Conservation (phyloP, 768 basidiomycete species). For the Tulasnella sp. region DNA sequence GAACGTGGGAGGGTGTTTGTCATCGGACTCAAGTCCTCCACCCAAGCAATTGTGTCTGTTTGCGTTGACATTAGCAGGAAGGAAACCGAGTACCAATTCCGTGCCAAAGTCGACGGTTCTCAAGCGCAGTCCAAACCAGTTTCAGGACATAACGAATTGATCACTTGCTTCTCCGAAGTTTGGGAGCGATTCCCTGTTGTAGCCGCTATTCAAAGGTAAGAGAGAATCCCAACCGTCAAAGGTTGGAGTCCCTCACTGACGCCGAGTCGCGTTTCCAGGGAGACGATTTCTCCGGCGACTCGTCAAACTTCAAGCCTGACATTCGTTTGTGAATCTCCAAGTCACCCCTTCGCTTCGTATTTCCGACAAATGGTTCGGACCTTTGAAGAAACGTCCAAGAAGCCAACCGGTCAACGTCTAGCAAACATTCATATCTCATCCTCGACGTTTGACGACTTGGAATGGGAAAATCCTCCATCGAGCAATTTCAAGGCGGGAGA, state of each 20-base stretch:
- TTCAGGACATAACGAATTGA: slow-evolving; percentile 7
- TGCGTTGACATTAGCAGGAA: slow-evolving; percentile 54
- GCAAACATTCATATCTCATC: slow-evolving; percentile 2
- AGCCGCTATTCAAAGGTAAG: slow-evolving; percentile 23
- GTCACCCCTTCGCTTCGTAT: slow-evolving; percentile 35
- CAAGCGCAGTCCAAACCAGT: background rate
- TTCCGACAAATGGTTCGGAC: slow-evolving; percentile 46
- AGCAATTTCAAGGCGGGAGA: slow-evolving; percentile 49
- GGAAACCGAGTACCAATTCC: slow-evolving; percentile 55
- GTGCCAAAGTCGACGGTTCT: slow-evolving; percentile 39
- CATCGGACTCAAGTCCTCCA: slow-evolving; percentile 41
- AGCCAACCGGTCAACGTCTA: slow-evolving; percentile 45
- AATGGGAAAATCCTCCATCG: slow-evolving; percentile 25
- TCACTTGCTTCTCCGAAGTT: slow-evolving; percentile 27
- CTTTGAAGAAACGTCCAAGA: slow-evolving; percentile 52
- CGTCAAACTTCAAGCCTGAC: background rate
- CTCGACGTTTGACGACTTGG: slow-evolving; percentile 32
- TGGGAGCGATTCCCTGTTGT: slow-evolving; percentile 27
- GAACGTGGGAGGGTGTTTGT: slow-evolving; percentile 46
- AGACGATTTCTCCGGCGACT: slow-evolving; percentile 40
- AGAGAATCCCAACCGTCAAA: too few species aligned
- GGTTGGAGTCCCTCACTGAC: too few species aligned
- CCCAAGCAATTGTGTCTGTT: slow-evolving; percentile 42
- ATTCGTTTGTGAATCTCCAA: background rate
- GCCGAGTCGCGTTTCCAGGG: background rate